Percentiles rank a stretch among this genome's conserved stretches.
These are phyloP conservation scores for Diplodia scrobiculata DNA, from an alignment of 2,329 filamentous ascomycete genomes.

Conservation along the genomic window DNA sequence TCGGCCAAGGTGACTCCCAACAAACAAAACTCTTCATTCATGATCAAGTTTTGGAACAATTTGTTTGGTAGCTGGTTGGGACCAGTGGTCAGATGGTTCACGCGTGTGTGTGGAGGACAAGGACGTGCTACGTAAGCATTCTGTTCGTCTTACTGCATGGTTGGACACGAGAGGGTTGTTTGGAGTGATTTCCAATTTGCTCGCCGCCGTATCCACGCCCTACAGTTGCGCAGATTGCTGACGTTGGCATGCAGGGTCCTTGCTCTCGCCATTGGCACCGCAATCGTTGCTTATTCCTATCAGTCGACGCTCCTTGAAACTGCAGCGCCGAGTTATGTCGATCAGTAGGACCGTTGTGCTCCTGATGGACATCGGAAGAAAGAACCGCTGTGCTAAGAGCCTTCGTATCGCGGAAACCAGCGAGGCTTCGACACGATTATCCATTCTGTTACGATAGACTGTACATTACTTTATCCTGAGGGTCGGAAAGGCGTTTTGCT, in stretches of 20 bases:
- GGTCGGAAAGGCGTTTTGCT: background rate
- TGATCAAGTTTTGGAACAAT: slow-evolving; percentile 25
- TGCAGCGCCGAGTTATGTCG: background rate
- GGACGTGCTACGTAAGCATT: slow-evolving; percentile 30
- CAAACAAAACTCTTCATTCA: background rate
- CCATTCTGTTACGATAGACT: slow-evolving; percentile 1
- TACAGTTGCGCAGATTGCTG: slow-evolving; percentile 24
- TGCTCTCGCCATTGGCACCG: background rate
- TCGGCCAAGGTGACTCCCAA: slow-evolving; percentile 8
- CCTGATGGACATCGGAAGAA: background rate
- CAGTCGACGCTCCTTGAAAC: slow-evolving; percentile 1
- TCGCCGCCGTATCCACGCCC: slow-evolving; percentile 10
- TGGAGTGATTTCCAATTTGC: slow-evolving; percentile 23
- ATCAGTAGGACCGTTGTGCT: background rate
- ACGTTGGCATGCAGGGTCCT: slow-evolving; percentile 16
- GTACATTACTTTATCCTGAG: background rate
- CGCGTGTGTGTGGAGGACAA: slow-evolving; percentile 21
- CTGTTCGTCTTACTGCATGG: slow-evolving; percentile 24
- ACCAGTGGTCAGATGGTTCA: slow-evolving; percentile 15
- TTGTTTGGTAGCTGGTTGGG: slow-evolving; percentile 27
- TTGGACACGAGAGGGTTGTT: slow-evolving; percentile 16
- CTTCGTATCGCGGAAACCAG: background rate
- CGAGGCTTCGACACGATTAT: background rate
- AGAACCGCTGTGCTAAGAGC: background rate
- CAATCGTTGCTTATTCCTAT: slow-evolving; percentile 10